These are phyloP conservation scores for Cystobasidium tubakii DNA, from an alignment of 768 basidiomycete species.

Conservation along the genomic window DNA sequence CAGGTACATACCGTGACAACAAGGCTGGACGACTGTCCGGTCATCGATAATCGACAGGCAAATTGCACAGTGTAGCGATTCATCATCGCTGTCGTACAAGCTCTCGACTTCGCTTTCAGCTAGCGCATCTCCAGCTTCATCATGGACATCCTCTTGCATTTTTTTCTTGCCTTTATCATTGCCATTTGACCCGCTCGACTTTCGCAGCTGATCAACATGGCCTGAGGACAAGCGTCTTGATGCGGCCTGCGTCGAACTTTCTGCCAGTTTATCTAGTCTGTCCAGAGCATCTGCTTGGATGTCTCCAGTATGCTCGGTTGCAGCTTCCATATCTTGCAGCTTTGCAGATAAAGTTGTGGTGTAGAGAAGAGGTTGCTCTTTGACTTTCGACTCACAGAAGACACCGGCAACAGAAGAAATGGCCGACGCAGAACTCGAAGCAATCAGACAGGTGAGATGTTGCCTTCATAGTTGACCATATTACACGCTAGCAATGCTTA, in stretches of 20 bases:
- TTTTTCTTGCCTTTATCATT: background rate
- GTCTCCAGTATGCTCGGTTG: background rate
- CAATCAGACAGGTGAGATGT: slow-evolving; percentile 53
- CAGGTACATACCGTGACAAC: slow-evolving; percentile 11
- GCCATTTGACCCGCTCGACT: background rate
- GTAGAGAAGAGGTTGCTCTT: background rate
- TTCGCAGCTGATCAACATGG: background rate
- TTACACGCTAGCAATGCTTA: too few relatives aligned
- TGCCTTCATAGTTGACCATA: too few relatives aligned
- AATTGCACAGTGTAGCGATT: slow-evolving; percentile 29
- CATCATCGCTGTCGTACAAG: slow-evolving; percentile 24
- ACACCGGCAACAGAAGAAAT: background rate
- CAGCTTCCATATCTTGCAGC: too few relatives aligned
- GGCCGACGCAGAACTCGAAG: slow-evolving; percentile 52
- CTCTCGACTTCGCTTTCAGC: slow-evolving; percentile 16
- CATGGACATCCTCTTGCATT: background rate
- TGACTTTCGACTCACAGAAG: background rate
- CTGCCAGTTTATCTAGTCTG: background rate
- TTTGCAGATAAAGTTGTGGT: background rate
- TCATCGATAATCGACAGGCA: slow-evolving; percentile 35
- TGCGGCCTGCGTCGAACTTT: background rate
- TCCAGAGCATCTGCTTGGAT: background rate
- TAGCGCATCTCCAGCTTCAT: slow-evolving; percentile 13
- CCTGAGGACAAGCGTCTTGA: background rate
- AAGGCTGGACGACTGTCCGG: slow-evolving; percentile 28